Percentiles rank a stretch among this genome's conserved stretches.
Conservation (phyloP, 768 basidiomycete genomes). For the Termitomyces sp. region DNA sequence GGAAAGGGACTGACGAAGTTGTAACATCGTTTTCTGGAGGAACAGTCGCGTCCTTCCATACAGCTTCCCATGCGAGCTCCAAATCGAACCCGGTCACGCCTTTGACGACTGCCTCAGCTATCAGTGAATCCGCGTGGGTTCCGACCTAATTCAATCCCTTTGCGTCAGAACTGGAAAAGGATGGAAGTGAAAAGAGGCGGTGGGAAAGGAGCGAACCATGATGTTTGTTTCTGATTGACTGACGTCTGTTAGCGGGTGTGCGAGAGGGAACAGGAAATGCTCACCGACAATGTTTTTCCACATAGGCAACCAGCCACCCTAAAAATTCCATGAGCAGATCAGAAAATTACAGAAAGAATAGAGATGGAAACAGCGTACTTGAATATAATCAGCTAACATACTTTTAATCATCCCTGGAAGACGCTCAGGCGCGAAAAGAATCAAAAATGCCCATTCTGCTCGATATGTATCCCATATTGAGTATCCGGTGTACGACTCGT, state of each 20-base stretch:
- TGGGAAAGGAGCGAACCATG: conserved; percentile 42
- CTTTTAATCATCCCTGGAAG: conserved; percentile 69
- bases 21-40: conserved; percentile 52
- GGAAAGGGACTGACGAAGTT: conserved; percentile 32
- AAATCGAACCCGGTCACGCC: conserved; percentile 58
- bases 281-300: conserved; percentile 80
- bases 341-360: neutral
- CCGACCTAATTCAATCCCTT: conserved; percentile 40
- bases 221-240: conserved; percentile 64
- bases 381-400: conserved; percentile 73
- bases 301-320: conserved; percentile 85
- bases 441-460: conserved; percentile 74
- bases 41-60: conserved; percentile 66
- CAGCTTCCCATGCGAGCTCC: conserved; percentile 65
- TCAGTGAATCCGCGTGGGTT: conserved; percentile 74
- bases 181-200: neutral
- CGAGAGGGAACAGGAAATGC: conserved; percentile 5
- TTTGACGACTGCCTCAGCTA: conserved; percentile 68
- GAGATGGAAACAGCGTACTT: conserved; percentile 30
- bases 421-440: conserved; percentile 73
- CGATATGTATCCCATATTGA: conserved; percentile 82
- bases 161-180: neutral
- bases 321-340: conserved; percentile 2
- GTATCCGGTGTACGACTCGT: conserved; percentile 71
- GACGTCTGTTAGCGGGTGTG: neutral